phyloP scores from a whole-genome alignment of 2,329 filamentous ascomycete genomes.

The Aciculosporium take region DNA sequence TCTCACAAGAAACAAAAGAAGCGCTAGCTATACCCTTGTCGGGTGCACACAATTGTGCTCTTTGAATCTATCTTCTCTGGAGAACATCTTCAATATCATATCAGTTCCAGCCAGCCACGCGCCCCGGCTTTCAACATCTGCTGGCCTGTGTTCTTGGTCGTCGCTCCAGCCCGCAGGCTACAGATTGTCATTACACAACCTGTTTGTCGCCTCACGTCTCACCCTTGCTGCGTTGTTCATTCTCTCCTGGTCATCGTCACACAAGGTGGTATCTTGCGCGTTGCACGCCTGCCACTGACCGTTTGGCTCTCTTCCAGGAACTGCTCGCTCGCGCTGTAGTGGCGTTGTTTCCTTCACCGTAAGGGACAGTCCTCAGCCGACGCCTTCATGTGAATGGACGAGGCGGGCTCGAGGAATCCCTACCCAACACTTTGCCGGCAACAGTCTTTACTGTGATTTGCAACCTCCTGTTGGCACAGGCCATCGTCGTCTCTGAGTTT shows the following conservation, averaged over 20 bases:
- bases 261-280: not conserved
- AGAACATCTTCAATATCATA: too few relatives aligned
- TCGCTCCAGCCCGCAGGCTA: constrained; percentile 7
- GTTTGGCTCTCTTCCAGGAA: not conserved
- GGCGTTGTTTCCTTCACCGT: not conserved
- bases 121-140: not conserved
- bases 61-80: not conserved
- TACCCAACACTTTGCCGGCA: not conserved
- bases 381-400: constrained; percentile 1
- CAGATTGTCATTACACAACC: constrained; percentile 11
- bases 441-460: not conserved
- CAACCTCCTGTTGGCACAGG: not conserved
- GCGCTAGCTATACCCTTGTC: not conserved
- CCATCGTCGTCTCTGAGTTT: not conserved
- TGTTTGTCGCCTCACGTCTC: constrained; percentile 3
- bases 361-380: not conserved
- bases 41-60: not conserved
- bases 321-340: constrained; percentile 5
- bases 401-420: not conserved
- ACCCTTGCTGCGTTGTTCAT: constrained; percentile 5
- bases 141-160: constrained; percentile 2
- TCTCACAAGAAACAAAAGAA: not conserved
- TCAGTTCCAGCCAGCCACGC: not conserved
- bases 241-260: not conserved
- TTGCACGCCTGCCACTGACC: constrained; percentile 2